Base-by-base conservation (phyloP, 2,329 filamentous ascomycete genomes). In the Hymenotorrendiella dingleyae region DNA sequence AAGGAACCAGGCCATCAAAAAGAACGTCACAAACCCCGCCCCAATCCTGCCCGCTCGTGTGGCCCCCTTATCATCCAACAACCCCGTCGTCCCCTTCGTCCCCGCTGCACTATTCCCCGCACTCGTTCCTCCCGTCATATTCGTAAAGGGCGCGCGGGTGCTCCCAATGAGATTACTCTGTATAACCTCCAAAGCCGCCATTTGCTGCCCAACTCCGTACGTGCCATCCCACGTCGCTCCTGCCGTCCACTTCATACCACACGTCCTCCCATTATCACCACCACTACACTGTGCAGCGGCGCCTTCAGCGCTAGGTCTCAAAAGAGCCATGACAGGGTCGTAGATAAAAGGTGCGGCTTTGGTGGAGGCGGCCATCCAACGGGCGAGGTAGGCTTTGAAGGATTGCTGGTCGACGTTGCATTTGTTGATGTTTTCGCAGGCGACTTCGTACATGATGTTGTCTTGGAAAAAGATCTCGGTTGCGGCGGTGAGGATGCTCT, bases 191-290 rank as follows among this genome's bases (percentile, higher is more conserved):
- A 85, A 66, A 5, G 76, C 79, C 1, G 76, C 70, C 81, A 86
- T 85, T 62, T 85, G 80, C 60, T 84, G 79, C 7, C 82, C 82
- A 3, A 84, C 73, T 6, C 80, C 81, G 7, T 69, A 73, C 3
- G 67, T 67, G 20, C 76, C 75, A 57, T 84, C 78, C 62, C 73
- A 83, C 11, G 62, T 63, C 1, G 62, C 66, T 16, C 62, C 66
- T 45, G 72, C 68, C 33, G 70, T 71, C 77, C 79, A 83, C 46
- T 72, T 72, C 43, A 78, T 58, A 7, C 78, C 76, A 51, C 78
- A 82, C 70, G 79, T 73, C 21, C 71, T 70, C 6, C 70, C 67
- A 49, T 79, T 80, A 23, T 58, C 52, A 12, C 77, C 78, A 17
- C 78, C 79, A 0, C 63, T 68, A 49, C 79, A 83, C 45, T 78